Base-by-base conservation (phyloP, 257 asterid genomes). In the Misopates orontium region DNA sequence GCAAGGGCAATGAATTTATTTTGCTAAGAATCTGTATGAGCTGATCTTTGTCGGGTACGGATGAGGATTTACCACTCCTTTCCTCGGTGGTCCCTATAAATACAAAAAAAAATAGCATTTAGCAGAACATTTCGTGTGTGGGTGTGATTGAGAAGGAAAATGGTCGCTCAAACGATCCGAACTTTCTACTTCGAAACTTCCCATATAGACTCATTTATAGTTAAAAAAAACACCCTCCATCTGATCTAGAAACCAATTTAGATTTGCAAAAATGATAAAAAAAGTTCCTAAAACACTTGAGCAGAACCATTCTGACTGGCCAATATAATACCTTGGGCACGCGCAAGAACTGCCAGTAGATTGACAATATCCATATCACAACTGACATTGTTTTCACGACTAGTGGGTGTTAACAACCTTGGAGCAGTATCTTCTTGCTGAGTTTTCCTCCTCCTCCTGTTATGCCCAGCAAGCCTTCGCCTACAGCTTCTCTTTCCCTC, bases 401-500 rank as follows among this genome's bases (percentile, higher is more conserved):
- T 79, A 41, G 73, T 74, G 20, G 90, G 88, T 52, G 72, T 75
- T 45, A 72, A 61, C 67, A 74, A 62, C 31, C 68, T 80, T 48
- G 87, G 74, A 20, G 80, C 45, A 64, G 75, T 72, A 40, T 87
- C 97, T 66, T 92, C 96, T 15, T 90, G 95, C 67, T 85, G 88
- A 60, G 90, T 87, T 79, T 92, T 92, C 76, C 98, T 87, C 79
- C 98, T 87, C 89, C 98, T 82, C 78, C 89, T 74, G 78, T 92
- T 92, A 75, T 92, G 98, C 51, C 98, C 98, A 65, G 98, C 98
- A 47, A 92, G 93, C 66, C 97, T 82, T 22, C 97, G 90, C 79
- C 98, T 86, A 73, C 98, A 92, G 69, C 98, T 92, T 79, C 98
- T 81, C 78, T 92, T 92, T 24, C 96, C 98, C 84, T 89, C 98